Evolutionary conservation across 1,284 basidiomycete species (phyloP).

Genomic region (Apiotrichum laibachii): DNA sequence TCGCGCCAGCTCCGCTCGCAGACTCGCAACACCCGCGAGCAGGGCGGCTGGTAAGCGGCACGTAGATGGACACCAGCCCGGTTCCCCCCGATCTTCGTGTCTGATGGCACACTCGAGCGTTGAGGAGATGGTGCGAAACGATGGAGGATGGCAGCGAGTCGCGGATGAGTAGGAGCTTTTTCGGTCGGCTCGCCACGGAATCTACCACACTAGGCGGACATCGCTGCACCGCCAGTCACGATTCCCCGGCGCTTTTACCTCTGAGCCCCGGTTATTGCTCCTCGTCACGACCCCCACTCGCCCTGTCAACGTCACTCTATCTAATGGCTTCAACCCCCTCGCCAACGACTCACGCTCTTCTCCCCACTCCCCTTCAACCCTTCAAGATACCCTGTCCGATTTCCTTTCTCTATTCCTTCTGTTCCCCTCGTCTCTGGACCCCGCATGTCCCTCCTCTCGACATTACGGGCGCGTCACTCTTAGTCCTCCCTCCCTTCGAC

Average conservation of each 20-base stretch:
- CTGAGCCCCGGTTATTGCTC: conserved; percentile 18
- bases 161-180: conserved; percentile 23
- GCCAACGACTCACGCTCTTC: conserved; percentile 1
- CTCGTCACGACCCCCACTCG: conserved; percentile 7
- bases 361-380: background rate
- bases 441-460: background rate
- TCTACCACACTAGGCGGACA: conserved; percentile 16
- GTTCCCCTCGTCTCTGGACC: background rate
- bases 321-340: conserved; percentile 4
- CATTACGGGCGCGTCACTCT: background rate
- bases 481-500: background rate
- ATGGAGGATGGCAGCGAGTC: conserved; percentile 25
- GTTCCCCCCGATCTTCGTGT: background rate
- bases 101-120: conserved; percentile 6
- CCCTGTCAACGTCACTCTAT: conserved; percentile 1
- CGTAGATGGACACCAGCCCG: background rate
- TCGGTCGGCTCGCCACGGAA: conserved; percentile 24
- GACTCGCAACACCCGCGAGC: conserved; percentile 41
- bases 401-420: background rate
- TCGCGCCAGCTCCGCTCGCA: conserved; percentile 46
- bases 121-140: conserved; percentile 1
- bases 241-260: conserved; percentile 16
- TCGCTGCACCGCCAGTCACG: conserved; percentile 22
- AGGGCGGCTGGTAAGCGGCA: conserved; percentile 27
- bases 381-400: background rate